Conservation (phyloP, 1,284 basidiomycete genomes). For the Naganishia albida region DNA sequence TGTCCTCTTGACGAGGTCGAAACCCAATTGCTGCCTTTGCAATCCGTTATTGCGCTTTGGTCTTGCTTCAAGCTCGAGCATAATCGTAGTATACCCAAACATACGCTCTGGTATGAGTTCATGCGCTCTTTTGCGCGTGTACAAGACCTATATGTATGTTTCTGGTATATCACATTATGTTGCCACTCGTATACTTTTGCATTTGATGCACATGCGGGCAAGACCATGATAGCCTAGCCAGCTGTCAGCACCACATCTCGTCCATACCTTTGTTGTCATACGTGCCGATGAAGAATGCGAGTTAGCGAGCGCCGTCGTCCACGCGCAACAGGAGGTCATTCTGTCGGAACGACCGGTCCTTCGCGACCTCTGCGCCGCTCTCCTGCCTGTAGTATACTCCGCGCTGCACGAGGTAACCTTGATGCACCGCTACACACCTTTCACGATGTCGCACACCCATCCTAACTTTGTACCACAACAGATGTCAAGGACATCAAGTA, state of each 20-base stretch:
- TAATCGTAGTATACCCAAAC: conserved; percentile 24
- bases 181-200: conserved; percentile 15
- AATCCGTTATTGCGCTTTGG: conserved; percentile 15
- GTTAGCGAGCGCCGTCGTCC: not conserved
- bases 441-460: not conserved
- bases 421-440: no score
- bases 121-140: conserved; percentile 21
- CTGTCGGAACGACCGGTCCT: no score
- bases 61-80: conserved; percentile 21
- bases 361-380: no score
- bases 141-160: conserved; percentile 26
- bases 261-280: not conserved
- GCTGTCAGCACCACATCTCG: not conserved
- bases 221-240: not conserved
- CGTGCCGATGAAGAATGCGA: not conserved
- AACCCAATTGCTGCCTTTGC: conserved; percentile 2
- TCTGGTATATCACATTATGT: conserved; percentile 29
- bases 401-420: no score
- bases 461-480: conserved; percentile 31
- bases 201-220: conserved; percentile 12
- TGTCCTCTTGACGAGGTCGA: conserved; percentile 26
- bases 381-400: no score
- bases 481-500: conserved; percentile 54
- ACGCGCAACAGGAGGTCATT: no score
- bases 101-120: conserved; percentile 21